Conservation (phyloP, 352 stramenopile species). For the Heterotrichella gracilis region DNA sequence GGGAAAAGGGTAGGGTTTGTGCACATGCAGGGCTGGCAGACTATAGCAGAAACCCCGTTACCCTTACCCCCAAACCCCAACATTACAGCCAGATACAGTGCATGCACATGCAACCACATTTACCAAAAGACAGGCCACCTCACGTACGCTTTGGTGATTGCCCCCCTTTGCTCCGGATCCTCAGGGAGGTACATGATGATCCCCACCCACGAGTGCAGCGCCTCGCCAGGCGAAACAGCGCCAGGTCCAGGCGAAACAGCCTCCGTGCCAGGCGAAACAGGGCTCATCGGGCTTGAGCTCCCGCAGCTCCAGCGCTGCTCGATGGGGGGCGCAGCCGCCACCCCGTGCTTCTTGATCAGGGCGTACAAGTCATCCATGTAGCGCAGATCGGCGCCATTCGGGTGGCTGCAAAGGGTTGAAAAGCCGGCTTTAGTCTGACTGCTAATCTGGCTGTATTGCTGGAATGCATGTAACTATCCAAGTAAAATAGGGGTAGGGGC, state of each 20-base stretch:
- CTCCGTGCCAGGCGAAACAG: conserved; percentile 29
- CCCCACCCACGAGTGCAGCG: conserved; percentile 71
- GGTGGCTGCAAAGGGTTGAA: no score
- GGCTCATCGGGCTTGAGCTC: conserved; percentile 56
- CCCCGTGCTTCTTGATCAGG: conserved; percentile 50
- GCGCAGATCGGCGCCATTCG: conserved; percentile 38
- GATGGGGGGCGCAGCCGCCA: conserved; percentile 71
- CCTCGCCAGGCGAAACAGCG: conserved; percentile 23
- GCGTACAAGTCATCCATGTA: conserved; percentile 60
- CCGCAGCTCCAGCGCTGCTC: conserved; percentile 77
- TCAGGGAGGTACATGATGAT: conserved; percentile 76
- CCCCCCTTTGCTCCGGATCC: conserved; percentile 32
- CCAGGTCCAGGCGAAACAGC: neutral
- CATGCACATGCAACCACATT: no score
- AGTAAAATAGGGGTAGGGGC: no score
- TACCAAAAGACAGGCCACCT: no score
- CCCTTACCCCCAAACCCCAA: no score
- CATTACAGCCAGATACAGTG: no score
- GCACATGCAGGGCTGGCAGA: no score
- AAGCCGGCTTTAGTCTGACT: no score
- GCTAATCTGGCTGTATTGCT: no score
- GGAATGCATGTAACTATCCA: no score
- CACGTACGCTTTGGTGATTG: conserved; percentile 50
- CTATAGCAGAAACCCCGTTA: no score
- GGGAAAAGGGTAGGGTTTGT: no score